Evolutionary conservation across 73 alveolate species (phyloP).

Genomic region (Paramecium tetraurelia): DNA sequence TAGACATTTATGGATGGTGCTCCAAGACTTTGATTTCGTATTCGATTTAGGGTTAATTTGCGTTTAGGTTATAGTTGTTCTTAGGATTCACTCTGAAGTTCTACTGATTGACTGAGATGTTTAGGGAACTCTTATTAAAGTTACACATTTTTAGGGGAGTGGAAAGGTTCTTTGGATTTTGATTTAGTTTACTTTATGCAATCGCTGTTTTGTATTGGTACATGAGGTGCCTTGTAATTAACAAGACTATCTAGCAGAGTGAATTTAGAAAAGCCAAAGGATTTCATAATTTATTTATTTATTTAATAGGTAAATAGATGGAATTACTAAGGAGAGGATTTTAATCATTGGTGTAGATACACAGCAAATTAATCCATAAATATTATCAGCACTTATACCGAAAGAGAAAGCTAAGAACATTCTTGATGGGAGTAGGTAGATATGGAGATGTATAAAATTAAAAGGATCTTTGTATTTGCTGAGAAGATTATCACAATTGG

Average conservation of each 20-base stretch:
- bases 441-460: background rate
- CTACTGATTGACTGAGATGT: background rate
- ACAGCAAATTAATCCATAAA: background rate
- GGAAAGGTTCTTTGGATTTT: background rate
- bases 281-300: background rate
- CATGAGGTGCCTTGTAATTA: background rate
- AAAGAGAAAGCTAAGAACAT: background rate
- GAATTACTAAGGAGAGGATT: background rate
- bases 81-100: background rate
- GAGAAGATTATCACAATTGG: background rate
- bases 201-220: background rate
- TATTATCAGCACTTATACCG: background rate
- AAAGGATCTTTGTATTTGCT: background rate
- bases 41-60: background rate
- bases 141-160: background rate
- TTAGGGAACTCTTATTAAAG: background rate
- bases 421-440: slow-evolving; percentile 13
- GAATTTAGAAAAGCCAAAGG: background rate
- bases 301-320: background rate
- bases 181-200: background rate
- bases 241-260: background rate
- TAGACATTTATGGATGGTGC: background rate
- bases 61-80: background rate
- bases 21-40: background rate
- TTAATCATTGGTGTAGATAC: background rate